Base-by-base conservation (phyloP, 2,329 filamentous ascomycete genomes). In the Epichloe sibirici region DNA sequence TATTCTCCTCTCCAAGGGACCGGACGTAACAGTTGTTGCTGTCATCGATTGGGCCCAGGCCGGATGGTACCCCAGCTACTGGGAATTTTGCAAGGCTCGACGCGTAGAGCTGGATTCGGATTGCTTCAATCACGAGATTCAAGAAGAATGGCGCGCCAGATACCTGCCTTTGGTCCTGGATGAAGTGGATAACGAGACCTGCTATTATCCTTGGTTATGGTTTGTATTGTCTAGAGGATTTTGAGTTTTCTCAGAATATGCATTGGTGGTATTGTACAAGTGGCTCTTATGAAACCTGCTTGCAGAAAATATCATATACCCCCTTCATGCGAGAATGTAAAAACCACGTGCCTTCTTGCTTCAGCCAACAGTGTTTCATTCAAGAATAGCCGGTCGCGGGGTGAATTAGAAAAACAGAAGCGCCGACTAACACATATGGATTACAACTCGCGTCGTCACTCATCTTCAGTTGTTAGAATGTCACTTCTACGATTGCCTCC, bases 1-100 rank as follows among this genome's bases (percentile, higher is more conserved):
- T 37, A 62, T 65, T 34, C 47, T 65, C 0, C 7, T 64, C 3
- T 58, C 61, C 1, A 28, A 23, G 2, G 57, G 53, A 1, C 39
- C 39, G n/a, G n/a, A 42, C 12, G 8, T 5, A 7, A 42, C 6
- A 15, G 39, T 42, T 6, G 39, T 42, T 42, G 39, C 39, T 15
- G 6, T 42, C 7, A 17, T 42, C 5, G 39, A 42, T 17, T 42
- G 39, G 39, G 39, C 39, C 39, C 39, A 42, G 39, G 12, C 39
- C 39, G 65, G 64, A 2, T 66, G 64, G 62, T 66, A 65, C 56
- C 64, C 65, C 5, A 57, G 55, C 23, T 66, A 67, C 48, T 67
- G 65, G 64, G 65, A 67, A 54, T 63, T 59, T 51, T 63, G 58
- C 39, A 66, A 66, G 56, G 57, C 57, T 21, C 59, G 59, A 34